A percentile compares a stretch with the other conserved stretches of the same genome.
These are phyloP conservation scores for Dipsacomyces acuminosporus DNA, from an alignment of 371 early-diverging fungal species.

Conservation along the genomic window DNA sequence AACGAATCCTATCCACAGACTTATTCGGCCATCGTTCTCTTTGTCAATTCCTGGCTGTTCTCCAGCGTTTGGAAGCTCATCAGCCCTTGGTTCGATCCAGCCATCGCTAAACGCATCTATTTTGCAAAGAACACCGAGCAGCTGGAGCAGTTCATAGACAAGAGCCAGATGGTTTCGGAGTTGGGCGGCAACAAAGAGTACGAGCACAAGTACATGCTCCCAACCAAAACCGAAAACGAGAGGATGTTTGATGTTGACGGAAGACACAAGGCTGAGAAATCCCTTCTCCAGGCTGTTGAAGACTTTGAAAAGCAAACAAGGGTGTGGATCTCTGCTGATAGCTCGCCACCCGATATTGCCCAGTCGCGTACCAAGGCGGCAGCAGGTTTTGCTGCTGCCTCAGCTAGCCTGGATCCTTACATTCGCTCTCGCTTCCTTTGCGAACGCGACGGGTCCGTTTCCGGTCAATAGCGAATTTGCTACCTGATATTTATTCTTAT, in stretches of 20 bases:
- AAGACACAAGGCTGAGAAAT: constrained; percentile 12
- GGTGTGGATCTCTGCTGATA: constrained; percentile 13
- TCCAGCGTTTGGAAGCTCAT: constrained; percentile 57
- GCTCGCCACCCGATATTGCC: background rate
- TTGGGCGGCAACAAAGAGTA: constrained; percentile 36
- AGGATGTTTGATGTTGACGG: constrained; percentile 37
- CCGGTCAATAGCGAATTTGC: background rate
- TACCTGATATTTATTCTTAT: too few relatives aligned
- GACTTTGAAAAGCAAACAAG: constrained; percentile 16
- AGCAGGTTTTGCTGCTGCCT: constrained; percentile 7
- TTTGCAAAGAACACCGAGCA: constrained; percentile 60
- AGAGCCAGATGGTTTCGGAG: constrained; percentile 37
- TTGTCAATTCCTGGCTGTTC: constrained; percentile 81
- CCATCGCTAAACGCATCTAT: constrained; percentile 73
- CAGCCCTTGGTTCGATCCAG: constrained; percentile 77
- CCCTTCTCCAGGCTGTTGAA: constrained; percentile 4
- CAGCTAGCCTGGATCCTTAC: constrained; percentile 25
- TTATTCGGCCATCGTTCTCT: constrained; percentile 59
- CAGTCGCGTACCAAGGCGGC: constrained; percentile 12
- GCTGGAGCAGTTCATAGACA: constrained; percentile 55
- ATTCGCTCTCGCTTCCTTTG: constrained; percentile 28
- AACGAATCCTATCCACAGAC: constrained; percentile 83
- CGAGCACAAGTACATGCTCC: constrained; percentile 24
- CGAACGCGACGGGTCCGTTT: constrained; percentile 9
- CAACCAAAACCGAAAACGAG: constrained; percentile 27